A percentile compares a stretch with the other conserved stretches of the same genome.
These are phyloP conservation scores for Strobilomyces dryophilus DNA, from an alignment of 768 basidiomycete genomes.

Conservation along the genomic window DNA sequence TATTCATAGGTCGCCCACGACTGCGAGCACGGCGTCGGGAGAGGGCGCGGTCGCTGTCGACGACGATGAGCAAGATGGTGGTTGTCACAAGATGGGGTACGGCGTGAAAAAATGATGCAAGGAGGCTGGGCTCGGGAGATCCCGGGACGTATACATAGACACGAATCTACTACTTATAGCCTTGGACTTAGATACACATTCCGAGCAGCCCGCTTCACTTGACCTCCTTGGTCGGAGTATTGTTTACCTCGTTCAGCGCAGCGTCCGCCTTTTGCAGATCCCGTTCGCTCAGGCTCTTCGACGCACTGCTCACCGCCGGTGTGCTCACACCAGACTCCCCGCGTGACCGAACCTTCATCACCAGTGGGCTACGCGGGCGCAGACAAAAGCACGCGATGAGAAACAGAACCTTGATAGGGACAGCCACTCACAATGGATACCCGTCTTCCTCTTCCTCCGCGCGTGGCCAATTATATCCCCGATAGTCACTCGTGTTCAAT, in stretches of 20 bases:
- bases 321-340: conserved; percentile 79
- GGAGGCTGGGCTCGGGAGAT: conserved; percentile 8
- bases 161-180: background rate
- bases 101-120: background rate
- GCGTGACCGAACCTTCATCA: conserved; percentile 86
- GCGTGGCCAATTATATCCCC: conserved; percentile 53
- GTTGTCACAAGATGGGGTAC: no score
- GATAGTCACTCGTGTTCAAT: conserved; percentile 83
- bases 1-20: background rate
- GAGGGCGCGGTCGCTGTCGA: conserved; percentile 12
- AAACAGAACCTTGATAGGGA: conserved; percentile 14
- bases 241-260: conserved; percentile 49
- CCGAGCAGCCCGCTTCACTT: conserved; percentile 2
- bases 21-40: background rate
- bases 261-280: conserved; percentile 87
- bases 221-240: background rate
- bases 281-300: conserved; percentile 78
- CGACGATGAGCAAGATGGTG: background rate
- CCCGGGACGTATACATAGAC: conserved; percentile 10
- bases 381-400: background rate
- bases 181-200: conserved; percentile 15
- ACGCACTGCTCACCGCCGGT: conserved; percentile 72
- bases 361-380: conserved; percentile 58
- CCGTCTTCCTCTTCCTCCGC: conserved; percentile 84
- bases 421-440: conserved; percentile 73